phyloP scores from a whole-genome alignment of 129 eudicot genomes.

The Artemisia argyi region DNA sequence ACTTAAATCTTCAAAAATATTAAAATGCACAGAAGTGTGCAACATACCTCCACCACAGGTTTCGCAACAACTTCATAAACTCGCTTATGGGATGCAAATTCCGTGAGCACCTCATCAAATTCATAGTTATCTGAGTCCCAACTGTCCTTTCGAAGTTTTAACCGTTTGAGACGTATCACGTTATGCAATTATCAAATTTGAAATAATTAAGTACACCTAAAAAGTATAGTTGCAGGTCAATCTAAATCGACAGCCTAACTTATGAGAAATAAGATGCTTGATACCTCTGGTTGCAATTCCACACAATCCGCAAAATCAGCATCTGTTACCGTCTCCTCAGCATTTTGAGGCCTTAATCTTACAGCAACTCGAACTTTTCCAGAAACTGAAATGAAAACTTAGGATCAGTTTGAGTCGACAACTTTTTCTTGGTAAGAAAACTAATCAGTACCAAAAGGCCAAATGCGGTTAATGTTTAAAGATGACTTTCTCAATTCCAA shows the following conservation, averaged over 20 bases:
- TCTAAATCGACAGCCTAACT: background rate
- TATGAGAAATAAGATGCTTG: background rate
- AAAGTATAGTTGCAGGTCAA: background rate
- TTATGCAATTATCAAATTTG: background rate
- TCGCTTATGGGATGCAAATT: no score
- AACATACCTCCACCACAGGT: slow-evolving; percentile 89
- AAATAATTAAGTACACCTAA: slow-evolving; percentile 10
- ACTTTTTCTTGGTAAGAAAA: no score
- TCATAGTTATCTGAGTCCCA: no score
- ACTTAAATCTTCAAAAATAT: background rate
- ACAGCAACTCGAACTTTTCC: slow-evolving; percentile 95
- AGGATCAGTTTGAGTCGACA: slow-evolving; percentile 4
- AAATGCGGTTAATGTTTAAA: background rate
- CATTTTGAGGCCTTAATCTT: slow-evolving; percentile 83
- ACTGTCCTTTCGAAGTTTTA: no score
- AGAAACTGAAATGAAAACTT: slow-evolving; percentile 38
- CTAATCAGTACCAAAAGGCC: no score
- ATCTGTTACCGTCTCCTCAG: slow-evolving; percentile 75
- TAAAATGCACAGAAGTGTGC: background rate
- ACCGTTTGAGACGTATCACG: no score
- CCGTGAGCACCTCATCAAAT: no score
- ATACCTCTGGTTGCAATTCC: slow-evolving; percentile 89
- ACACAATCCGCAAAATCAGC: slow-evolving; percentile 97
- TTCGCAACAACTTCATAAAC: slow-evolving; percentile 77
- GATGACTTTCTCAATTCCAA: background rate